Percentiles rank a stretch among this genome's conserved stretches.
Conservation (phyloP, 1,284 basidiomycete species). For the Ganoderma resinaceum region DNA sequence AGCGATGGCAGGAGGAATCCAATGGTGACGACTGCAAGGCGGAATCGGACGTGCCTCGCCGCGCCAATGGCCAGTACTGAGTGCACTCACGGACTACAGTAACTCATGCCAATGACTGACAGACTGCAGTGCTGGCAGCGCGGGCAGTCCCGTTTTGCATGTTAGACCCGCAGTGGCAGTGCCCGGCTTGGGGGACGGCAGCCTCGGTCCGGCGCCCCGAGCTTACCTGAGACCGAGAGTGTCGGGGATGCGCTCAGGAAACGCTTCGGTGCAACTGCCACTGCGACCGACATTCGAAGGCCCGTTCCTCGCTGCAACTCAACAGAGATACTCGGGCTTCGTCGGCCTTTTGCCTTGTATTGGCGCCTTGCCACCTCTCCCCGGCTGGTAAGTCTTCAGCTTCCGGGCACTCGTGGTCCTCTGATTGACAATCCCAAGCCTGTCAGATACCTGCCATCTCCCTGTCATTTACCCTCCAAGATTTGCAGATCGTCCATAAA, state of each 20-base stretch:
- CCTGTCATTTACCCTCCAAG: not conserved
- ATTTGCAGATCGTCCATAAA: not conserved
- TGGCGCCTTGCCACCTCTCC: not conserved
- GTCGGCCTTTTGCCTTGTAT: not conserved
- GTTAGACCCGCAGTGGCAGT: not conserved
- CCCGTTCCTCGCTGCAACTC: not conserved
- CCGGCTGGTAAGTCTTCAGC: not conserved
- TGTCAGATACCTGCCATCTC: not conserved
- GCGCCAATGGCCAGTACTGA: no score
- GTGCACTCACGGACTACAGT: no score
- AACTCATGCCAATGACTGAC: no score
- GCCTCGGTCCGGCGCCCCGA: not conserved
- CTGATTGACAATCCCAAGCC: not conserved
- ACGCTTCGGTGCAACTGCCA: not conserved
- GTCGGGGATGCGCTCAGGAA: not conserved
- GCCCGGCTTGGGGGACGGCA: not conserved
- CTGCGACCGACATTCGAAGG: not conserved
- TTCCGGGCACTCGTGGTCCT: not conserved
- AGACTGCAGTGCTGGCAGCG: no score
- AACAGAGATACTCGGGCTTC: not conserved
- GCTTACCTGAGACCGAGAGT: not conserved
- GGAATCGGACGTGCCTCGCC: no score
- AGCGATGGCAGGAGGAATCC: not conserved
- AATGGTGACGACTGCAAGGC: no score
- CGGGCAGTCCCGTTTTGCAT: not conserved